phyloP scores from a whole-genome alignment of 75 land plant genomes.

The Pseudotsuga menziesii region DNA sequence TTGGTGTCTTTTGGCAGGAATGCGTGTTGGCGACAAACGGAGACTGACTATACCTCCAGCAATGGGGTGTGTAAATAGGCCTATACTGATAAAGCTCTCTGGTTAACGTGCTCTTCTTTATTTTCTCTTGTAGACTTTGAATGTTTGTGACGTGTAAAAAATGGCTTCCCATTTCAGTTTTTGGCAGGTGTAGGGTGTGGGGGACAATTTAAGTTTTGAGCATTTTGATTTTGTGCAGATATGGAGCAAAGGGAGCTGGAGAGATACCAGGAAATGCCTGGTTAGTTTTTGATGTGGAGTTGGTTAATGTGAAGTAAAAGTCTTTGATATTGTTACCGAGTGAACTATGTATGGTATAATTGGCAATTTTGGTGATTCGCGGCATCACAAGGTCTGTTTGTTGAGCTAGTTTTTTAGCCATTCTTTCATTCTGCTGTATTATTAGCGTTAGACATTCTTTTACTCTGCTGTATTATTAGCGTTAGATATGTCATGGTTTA shows the following conservation, averaged over 20 bases:
- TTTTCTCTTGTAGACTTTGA: conserved; percentile 1
- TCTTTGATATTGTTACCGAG: too few relatives aligned
- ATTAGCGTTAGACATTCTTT: too few relatives aligned
- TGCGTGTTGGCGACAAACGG: conserved; percentile 96
- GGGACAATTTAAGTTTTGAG: background rate
- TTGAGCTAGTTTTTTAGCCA: too few relatives aligned
- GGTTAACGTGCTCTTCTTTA: background rate
- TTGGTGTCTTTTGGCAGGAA: conserved; percentile 45
- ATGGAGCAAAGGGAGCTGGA: conserved; percentile 57
- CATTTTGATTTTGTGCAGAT: conserved; percentile 32
- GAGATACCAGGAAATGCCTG: conserved; percentile 83
- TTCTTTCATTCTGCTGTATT: too few relatives aligned
- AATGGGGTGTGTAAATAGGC: conserved; percentile 62
- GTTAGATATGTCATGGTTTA: too few relatives aligned
- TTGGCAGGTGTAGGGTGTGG: background rate
- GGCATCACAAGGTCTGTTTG: too few relatives aligned
- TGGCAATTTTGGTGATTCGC: too few relatives aligned
- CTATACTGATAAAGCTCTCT: background rate
- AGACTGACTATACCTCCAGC: conserved; percentile 83
- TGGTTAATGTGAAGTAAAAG: conserved; percentile 58
- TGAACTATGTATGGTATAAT: too few relatives aligned
- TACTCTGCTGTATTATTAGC: too few relatives aligned
- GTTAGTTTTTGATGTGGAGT: conserved; percentile 90
- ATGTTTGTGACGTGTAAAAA: background rate
- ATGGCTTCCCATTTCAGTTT: background rate